These are phyloP conservation scores for Sporothrix variecibatus DNA, from an alignment of 2,329 filamentous ascomycete genomes.

Conservation along the genomic window DNA sequence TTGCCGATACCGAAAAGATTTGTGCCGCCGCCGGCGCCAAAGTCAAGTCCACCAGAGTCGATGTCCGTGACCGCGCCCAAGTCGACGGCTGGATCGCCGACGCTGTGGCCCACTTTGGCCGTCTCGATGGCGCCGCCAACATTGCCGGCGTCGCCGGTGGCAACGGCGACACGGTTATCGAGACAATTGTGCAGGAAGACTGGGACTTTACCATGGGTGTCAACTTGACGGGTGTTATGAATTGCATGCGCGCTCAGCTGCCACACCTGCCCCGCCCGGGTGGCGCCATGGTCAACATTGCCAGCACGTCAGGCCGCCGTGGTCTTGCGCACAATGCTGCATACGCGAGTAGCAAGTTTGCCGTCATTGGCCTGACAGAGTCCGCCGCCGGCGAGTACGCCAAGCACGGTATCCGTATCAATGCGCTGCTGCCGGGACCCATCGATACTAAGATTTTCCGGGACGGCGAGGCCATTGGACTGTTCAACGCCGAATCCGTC, in stretches of 20 bases:
- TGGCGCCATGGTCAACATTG: constrained; percentile 46
- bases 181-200: constrained; percentile 10
- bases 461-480: background rate
- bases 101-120: background rate
- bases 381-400: constrained; percentile 25
- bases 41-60: background rate
- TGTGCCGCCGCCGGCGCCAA: background rate
- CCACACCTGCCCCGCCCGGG: constrained; percentile 40
- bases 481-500: background rate
- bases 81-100: background rate
- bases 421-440: constrained; percentile 14
- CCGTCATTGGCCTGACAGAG: constrained; percentile 26
- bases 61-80: background rate
- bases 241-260: constrained; percentile 27
- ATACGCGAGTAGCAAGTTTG: constrained; percentile 27
- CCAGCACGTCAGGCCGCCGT: constrained; percentile 43
- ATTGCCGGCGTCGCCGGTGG: constrained; percentile 4
- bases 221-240: constrained; percentile 27
- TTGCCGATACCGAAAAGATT: background rate
- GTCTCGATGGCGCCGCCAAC: constrained; percentile 1
- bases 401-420: constrained; percentile 25
- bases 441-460: constrained; percentile 18
- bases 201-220: constrained; percentile 25
- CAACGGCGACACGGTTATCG: background rate
- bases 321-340: constrained; percentile 35